phyloP scores from a whole-genome alignment of 768 basidiomycete genomes.

The Pulveroboletus sp. region DNA sequence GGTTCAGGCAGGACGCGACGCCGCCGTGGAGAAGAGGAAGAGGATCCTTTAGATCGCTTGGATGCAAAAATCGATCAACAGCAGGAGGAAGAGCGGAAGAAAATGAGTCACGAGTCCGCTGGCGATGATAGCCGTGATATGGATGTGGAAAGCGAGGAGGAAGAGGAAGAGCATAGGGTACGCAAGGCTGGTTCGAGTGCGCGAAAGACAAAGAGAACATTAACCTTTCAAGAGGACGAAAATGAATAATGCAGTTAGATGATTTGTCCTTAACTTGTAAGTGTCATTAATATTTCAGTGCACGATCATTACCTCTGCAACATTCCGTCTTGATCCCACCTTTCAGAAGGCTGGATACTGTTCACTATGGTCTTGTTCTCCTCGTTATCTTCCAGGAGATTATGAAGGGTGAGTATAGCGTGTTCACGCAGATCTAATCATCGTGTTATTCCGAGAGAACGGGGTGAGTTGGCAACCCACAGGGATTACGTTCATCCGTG shows the following conservation, averaged over 20 bases:
- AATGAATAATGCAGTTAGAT: slow-evolving; percentile 28
- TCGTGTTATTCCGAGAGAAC: slow-evolving; percentile 3
- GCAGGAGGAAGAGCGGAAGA: slow-evolving; percentile 52
- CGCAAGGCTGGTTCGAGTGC: slow-evolving; percentile 52
- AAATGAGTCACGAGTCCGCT: slow-evolving; percentile 33
- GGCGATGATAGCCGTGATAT: slow-evolving; percentile 48
- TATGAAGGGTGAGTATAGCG: slow-evolving; percentile 81
- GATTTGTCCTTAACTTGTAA: slow-evolving; percentile 2
- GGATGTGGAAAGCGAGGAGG: slow-evolving; percentile 73
- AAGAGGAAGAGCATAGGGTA: slow-evolving; percentile 68
- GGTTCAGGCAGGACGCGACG: slow-evolving; percentile 35
- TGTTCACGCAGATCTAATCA: slow-evolving; percentile 79
- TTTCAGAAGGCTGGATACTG: slow-evolving; percentile 60
- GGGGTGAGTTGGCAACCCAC: slow-evolving; percentile 47
- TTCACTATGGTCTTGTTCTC: slow-evolving; percentile 82
- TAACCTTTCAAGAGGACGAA: slow-evolving; percentile 61
- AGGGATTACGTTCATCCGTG: slow-evolving; percentile 88
- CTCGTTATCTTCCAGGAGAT: slow-evolving; percentile 69
- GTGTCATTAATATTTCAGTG: slow-evolving; percentile 8
- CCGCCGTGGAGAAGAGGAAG: slow-evolving; percentile 41
- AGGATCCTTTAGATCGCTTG: slow-evolving; percentile 66
- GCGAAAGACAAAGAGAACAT: slow-evolving; percentile 51
- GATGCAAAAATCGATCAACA: slow-evolving; percentile 63
- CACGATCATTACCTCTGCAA: slow-evolving; percentile 34
- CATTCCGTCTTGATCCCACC: slow-evolving; percentile 57